Evolutionary conservation across 257 asterid species (phyloP), one percentile per base, ranked within the genome.

Genomic region (Eustoma russellianum): DNA sequence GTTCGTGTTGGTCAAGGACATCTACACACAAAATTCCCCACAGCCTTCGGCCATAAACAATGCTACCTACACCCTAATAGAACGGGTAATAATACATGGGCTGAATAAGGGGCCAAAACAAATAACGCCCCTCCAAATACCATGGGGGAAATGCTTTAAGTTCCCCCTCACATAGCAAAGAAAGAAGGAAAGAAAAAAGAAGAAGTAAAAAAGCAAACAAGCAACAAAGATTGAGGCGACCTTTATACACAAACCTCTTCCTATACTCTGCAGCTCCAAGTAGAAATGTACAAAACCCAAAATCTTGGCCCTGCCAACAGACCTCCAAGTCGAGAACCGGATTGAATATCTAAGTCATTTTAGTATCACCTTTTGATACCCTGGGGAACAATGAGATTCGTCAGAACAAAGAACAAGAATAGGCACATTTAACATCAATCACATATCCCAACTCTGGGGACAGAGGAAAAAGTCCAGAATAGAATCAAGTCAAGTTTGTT

Each of bases 171-270:
- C 30, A 24, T 24, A 55, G 57, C 13, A 24, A 13, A 35, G 47
- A 48, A 44, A 60, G 10, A 19, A 46, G 13, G 64, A 59, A 43
- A 49, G 17, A 70, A 67, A 65, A 16, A 67, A 58, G 62, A 49
- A 7, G 43, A 34, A 59, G 48, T 11, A 7, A 7, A 28, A 28
- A 68, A 34, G 24, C 59, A 38, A 48, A 62, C 28, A 33, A 62
- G 53, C 43, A 14, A 59, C 61, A 54, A 69, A 66, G 47, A 10
- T 41, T 71, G 70, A 71, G 64, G 62, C 28, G 68, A 70, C 70
- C 67, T 79, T 82, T 91, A 81, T 86, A 91, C 96, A 83, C 66
- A 69, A 82, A 38, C 43, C 80, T 78, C 86, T 69, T 82, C 66
- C 82, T 59, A 70, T 56, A 76, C 75, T 78, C 75, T 74, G 53